Base-by-base conservation (phyloP, 2,329 filamentous ascomycete species). In the Stromatinia cepivora region DNA sequence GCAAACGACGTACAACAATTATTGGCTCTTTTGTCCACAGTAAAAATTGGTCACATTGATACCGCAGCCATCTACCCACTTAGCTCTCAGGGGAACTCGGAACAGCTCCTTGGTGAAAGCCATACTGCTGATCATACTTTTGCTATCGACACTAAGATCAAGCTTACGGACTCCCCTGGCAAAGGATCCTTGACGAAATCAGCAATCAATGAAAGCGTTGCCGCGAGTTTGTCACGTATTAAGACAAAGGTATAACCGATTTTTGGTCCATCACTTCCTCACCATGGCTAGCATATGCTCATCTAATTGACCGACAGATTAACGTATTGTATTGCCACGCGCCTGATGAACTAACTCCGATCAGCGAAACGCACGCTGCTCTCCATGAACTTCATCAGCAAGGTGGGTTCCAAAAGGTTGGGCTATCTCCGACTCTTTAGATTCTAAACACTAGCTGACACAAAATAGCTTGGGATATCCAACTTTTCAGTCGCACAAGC, bases 321-420 rank as follows among this genome's bases (percentile, higher is more conserved):
- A 52, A 52, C 11, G 48, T 52, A 13, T 52, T 28, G 28, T 58
- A 58, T 58, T 58, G 56, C 56, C 56, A 58, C 36, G 15, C 39
- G 31, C 56, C 56, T 13, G 56, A 58, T 58, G 8, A 15, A 58
- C 39, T 31, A n/a, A 58, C 56, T n/a, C 56, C 56, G 9, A 61
- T 61, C 36, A 61, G n/a, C 20, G 25, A 61, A 46, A 61, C 39
- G 11, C 58, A 46, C 39, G 39, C 34, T 46, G 39, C 58, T 61
- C 58, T 61, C 25, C 58, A 61, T 61, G 39, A 46, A 61, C 39
- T 61, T 61, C 58, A 61, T 45, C 36, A 48, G 58, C 58, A 61
- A 39, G 20, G 46, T 31, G 46, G 46, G 39, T 61, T 61, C n/a
- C 58, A 61, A 48, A 61, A 61, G 13, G 58, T 61, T 13, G 25